A percentile compares a stretch with the other conserved stretches of the same genome.
Conservation (phyloP, 257 asterid genomes). For the Capsicum rhomboideum region DNA sequence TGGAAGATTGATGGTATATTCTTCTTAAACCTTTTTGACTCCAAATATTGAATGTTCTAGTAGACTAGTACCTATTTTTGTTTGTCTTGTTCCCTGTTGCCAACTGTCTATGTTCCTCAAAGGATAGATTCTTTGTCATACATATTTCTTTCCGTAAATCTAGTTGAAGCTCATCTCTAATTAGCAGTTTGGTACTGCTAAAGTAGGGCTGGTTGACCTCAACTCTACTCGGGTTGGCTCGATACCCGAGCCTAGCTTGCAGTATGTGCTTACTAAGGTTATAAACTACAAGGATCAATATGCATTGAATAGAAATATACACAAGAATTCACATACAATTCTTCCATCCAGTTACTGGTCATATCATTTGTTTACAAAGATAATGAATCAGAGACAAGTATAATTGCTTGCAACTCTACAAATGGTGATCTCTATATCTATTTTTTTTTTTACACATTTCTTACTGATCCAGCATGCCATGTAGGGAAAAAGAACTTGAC, state of each 20-base stretch:
- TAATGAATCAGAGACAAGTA: background rate
- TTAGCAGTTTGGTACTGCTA: background rate
- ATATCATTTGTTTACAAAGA: background rate
- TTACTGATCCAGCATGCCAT: background rate
- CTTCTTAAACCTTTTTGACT: background rate
- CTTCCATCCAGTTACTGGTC: background rate
- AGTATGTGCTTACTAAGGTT: no score
- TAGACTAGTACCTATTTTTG: no score
- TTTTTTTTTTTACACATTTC: background rate
- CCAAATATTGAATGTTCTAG: background rate
- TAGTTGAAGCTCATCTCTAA: no score
- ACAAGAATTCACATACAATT: background rate
- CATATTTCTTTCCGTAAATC: no score
- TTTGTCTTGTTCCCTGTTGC: no score
- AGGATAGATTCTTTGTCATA: no score
- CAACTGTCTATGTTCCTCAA: no score
- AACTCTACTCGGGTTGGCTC: background rate
- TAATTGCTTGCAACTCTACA: background rate
- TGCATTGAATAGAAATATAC: background rate
- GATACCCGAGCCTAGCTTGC: background rate
- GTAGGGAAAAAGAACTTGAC: background rate
- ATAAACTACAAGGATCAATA: background rate
- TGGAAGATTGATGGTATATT: slow-evolving; percentile 32
- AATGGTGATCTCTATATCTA: background rate
- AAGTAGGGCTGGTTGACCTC: background rate